These are phyloP conservation scores for Pochonia chlamydosporia DNA, from an alignment of 2,329 filamentous ascomycete genomes.

Conservation along the genomic window DNA sequence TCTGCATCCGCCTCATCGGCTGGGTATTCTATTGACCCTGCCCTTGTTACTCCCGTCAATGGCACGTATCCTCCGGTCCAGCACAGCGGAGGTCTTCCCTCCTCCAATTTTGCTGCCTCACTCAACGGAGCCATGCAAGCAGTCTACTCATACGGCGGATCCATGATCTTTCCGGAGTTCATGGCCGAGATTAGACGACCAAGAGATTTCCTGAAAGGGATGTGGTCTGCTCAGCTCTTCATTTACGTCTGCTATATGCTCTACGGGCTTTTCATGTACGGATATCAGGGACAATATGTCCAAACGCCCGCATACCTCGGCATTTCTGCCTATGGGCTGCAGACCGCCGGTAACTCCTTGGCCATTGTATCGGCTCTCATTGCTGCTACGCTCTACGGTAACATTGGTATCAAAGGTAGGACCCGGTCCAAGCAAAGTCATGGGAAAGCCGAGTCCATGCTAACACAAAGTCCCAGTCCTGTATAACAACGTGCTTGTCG, in stretches of 20 bases:
- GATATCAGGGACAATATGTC: slow-evolving; percentile 39
- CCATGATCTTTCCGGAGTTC: slow-evolving; percentile 51
- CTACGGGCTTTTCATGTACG: slow-evolving; percentile 28
- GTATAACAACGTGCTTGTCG: slow-evolving; percentile 45
- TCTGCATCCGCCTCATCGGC: slow-evolving; percentile 19
- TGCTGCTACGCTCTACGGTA: slow-evolving; percentile 42
- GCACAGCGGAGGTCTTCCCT: slow-evolving; percentile 27
- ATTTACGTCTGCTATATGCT: slow-evolving; percentile 34
- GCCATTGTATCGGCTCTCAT: slow-evolving; percentile 36
- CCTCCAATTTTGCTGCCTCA: slow-evolving; percentile 27
- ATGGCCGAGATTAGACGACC: slow-evolving; percentile 43
- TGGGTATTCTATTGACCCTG: slow-evolving; percentile 19
- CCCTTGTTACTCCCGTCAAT: slow-evolving; percentile 16
- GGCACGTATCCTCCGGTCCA: slow-evolving; percentile 31
- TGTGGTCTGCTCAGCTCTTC: slow-evolving; percentile 31
- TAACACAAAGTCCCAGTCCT: slow-evolving; percentile 25
- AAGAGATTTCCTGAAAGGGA: slow-evolving; percentile 34
- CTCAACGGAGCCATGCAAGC: slow-evolving; percentile 20
- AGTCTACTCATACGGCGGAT: slow-evolving; percentile 52
- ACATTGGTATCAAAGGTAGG: slow-evolving; percentile 41
- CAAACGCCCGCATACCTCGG: slow-evolving; percentile 37
- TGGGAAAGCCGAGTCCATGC: background rate
- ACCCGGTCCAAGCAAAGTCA: background rate
- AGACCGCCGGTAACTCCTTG: slow-evolving; percentile 38
- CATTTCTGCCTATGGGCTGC: slow-evolving; percentile 33